Conservation (phyloP, 192 early-diverging fungal genomes). For the Backusella parvicylindrica region DNA sequence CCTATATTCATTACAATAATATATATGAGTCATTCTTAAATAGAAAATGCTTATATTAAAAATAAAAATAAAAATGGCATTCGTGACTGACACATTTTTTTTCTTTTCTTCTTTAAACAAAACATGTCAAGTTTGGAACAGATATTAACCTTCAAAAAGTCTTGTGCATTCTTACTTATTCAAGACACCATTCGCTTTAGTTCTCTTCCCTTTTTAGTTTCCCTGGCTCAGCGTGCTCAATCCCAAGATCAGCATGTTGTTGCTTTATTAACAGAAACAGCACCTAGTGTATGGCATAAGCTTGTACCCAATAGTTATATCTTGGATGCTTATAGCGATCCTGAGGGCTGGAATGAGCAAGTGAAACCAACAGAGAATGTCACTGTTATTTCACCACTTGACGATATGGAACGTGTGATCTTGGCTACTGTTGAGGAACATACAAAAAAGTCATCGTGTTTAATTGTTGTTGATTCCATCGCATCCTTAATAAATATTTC, state of each 20-base stretch:
- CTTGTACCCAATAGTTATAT: not conserved
- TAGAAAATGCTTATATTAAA: too few species aligned
- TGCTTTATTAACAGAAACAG: constrained; percentile 22
- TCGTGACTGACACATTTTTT: too few species aligned
- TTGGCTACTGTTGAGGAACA: not conserved
- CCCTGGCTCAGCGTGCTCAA: constrained; percentile 10
- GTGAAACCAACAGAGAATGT: not conserved
- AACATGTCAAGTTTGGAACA: constrained; percentile 17
- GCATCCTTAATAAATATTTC: constrained; percentile 21
- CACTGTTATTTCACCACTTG: not conserved
- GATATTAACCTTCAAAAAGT: constrained; percentile 20
- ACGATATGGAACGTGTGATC: not conserved
- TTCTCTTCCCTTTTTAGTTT: not conserved
- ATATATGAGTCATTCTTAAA: too few species aligned
- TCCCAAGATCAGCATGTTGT: constrained; percentile 12
- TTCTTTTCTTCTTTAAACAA: not conserved
- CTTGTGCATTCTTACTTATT: constrained; percentile 12
- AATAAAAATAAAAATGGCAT: too few species aligned
- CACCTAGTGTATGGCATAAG: constrained; percentile 14
- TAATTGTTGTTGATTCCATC: constrained; percentile 29
- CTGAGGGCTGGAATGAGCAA: constrained; percentile 26
- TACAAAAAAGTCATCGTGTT: not conserved
- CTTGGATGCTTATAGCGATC: constrained; percentile 29
- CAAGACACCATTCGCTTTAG: constrained; percentile 16
- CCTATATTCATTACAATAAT: too few species aligned